These are phyloP conservation scores for Pezicula neosporulosa DNA, from an alignment of 2,329 filamentous ascomycete genomes.

Conservation along the genomic window DNA sequence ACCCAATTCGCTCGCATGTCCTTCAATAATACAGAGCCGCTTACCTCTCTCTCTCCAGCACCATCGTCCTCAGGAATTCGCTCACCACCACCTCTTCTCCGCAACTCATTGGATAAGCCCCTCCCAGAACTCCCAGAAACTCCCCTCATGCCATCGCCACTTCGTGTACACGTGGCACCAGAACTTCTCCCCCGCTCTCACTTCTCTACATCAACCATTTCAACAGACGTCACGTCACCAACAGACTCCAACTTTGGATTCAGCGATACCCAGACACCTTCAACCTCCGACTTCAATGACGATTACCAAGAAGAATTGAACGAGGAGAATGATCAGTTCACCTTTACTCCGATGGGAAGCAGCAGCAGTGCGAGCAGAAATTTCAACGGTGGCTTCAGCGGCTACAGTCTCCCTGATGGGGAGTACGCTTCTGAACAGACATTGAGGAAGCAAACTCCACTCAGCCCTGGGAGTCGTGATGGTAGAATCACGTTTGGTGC, in stretches of 20 bases:
- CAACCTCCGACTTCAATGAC: conserved; percentile 14
- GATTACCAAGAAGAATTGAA: conserved; percentile 13
- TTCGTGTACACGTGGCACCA: not conserved
- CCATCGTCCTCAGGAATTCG: conserved; percentile 9
- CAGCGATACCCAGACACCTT: conserved; percentile 9
- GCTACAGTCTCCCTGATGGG: conserved; percentile 20
- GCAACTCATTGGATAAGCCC: conserved; percentile 16
- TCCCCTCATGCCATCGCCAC: not conserved
- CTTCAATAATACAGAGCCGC: conserved; percentile 13
- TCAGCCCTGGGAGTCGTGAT: not conserved
- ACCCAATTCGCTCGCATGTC: conserved; percentile 25
- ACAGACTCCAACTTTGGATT: conserved; percentile 21
- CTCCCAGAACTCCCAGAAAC: conserved; percentile 23
- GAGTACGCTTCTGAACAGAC: conserved; percentile 16
- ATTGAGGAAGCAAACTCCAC: conserved; percentile 7
- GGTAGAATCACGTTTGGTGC: conserved; percentile 14
- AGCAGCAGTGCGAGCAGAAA: not conserved
- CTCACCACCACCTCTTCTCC: conserved; percentile 4
- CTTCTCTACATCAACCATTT: conserved; percentile 27
- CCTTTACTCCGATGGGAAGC: conserved; percentile 12
- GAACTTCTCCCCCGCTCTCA: conserved; percentile 11
- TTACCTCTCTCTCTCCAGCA: conserved; percentile 24
- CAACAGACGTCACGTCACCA: conserved; percentile 20
- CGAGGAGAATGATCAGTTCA: conserved; percentile 16
- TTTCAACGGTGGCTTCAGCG: conserved; percentile 10